Base-by-base conservation (phyloP, 1,284 basidiomycete genomes). In the Irpex sp. region DNA sequence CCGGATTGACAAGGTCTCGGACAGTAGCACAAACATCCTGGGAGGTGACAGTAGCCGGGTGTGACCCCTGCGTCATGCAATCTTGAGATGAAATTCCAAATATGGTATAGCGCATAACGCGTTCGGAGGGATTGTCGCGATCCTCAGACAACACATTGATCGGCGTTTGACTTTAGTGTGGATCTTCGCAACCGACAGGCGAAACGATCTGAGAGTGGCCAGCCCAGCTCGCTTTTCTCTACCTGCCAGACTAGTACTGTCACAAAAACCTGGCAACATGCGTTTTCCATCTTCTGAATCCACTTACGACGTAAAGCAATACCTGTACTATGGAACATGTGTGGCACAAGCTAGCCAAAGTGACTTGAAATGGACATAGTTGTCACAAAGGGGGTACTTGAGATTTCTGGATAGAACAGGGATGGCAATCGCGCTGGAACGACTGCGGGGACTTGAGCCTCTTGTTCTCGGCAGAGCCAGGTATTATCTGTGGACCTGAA, bases 131-230 rank as follows among this genome's bases (percentile, higher is more conserved):
- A 56, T 56, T 56, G 31, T 56, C 54, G 54, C 15, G 54, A 56
- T 56, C 54, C 54, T 56, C 54, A 56, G 34, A 56, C 54, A 56
- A 56, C 54, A 34, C 21, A 26, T 36, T 56, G 54, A 56, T 56
- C 54, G 54, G 54, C 54, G 54, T 36, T 56, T 56, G 54, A 26
- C 54, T 36, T 13, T 56, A 13, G 54, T 21, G 49, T 17, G 15
- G 49, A 51, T 51, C 49, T 51, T 51, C 49, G 19, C 49, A 51
- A n/a, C 44, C 19, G 15, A 21, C 49, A 51, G 40, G 40, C 40
- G 40, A 26, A 26, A 26, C 26, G 26, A 26, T 26, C 26, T 26
- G 26, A 4, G 26, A 26, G 26, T 26, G 26, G 26, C 26, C 2
- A 26, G 26, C 2, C 26, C 26, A 26, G 26, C 26, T n/a, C 26